Percentiles rank a stretch among this genome's conserved stretches.
Conservation (phyloP, 305 asterid species). For the Fraxinus greggii region DNA sequence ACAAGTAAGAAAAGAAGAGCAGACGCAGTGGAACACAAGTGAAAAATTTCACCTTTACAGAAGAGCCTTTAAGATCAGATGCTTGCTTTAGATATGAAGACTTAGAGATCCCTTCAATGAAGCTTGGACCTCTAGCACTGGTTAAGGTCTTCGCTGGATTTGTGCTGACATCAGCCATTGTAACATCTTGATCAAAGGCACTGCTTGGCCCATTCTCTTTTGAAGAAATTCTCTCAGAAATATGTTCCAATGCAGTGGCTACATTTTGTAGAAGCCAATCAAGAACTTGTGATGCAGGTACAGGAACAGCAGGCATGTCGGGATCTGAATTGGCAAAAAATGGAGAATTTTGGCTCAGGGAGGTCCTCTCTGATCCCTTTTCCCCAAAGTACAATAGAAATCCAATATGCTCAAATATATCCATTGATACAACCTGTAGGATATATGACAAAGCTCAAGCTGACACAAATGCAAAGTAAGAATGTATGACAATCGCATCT, state of each 20-base stretch:
- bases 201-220: slow-evolving; percentile 77
- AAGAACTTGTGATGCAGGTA: slow-evolving; percentile 86
- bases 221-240: slow-evolving; percentile 71
- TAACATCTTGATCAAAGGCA: slow-evolving; percentile 78
- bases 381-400: slow-evolving; percentile 80
- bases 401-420: slow-evolving; percentile 79
- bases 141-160: slow-evolving; percentile 52
- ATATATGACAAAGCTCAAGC: slow-evolving; percentile 19
- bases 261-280: slow-evolving; percentile 89
- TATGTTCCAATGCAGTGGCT: slow-evolving; percentile 71
- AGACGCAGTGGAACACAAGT: slow-evolving; percentile 11
- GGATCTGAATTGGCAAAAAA: slow-evolving; percentile 98
- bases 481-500: neutral
- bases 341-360: slow-evolving; percentile 87
- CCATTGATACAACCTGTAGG: slow-evolving; percentile 80
- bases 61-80: slow-evolving; percentile 86
- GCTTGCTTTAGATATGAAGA: slow-evolving; percentile 84
- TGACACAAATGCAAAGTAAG: neutral
- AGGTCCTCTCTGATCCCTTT: slow-evolving; percentile 61
- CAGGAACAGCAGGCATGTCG: slow-evolving; percentile 97
- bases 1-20: neutral
- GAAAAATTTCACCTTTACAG: slow-evolving; percentile 61
- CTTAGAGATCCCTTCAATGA: slow-evolving; percentile 92
- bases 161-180: slow-evolving; percentile 73
- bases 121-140: slow-evolving; percentile 74